These are phyloP conservation scores for Fusarium kyushuense DNA, from an alignment of 2,329 filamentous ascomycete genomes.

Conservation along the genomic window DNA sequence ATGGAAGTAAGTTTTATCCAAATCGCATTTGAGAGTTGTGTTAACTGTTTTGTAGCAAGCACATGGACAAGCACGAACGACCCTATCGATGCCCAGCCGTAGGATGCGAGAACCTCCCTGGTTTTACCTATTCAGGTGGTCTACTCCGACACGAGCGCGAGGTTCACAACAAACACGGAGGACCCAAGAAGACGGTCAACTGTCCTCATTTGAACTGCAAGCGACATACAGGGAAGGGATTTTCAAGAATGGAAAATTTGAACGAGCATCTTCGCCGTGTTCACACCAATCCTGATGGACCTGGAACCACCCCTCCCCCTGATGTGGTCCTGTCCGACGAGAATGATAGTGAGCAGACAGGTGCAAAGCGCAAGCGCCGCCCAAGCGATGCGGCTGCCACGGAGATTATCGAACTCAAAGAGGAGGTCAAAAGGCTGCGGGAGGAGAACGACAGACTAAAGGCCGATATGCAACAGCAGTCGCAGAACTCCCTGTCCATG, in stretches of 20 bases:
- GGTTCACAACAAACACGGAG: constrained; percentile 90
- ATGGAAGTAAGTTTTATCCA: constrained; percentile 80
- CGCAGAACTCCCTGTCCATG: constrained; percentile 60
- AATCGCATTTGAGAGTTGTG: constrained; percentile 2
- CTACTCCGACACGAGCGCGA: constrained; percentile 91
- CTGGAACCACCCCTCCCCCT: constrained; percentile 51
- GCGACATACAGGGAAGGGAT: constrained; percentile 86
- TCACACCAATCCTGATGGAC: constrained; percentile 69
- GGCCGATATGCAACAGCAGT: constrained; percentile 62
- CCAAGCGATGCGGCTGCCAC: constrained; percentile 50
- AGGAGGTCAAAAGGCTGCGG: constrained; percentile 75
- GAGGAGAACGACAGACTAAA: constrained; percentile 72
- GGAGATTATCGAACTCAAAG: constrained; percentile 68
- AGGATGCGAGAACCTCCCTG: constrained; percentile 91
- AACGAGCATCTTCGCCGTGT: constrained; percentile 93
- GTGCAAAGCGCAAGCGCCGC: constrained; percentile 62
- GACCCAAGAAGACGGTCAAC: constrained; percentile 86
- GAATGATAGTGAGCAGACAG: constrained; percentile 60
- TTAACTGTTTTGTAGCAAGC: constrained; percentile 73
- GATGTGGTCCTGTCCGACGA: constrained; percentile 58
- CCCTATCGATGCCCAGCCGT: constrained; percentile 87
- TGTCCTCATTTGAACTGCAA: constrained; percentile 92
- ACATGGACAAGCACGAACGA: constrained; percentile 98
- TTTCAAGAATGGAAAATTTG: constrained; percentile 92
- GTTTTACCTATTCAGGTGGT: constrained; percentile 95